These are phyloP conservation scores for Trichodelitschia bisporula DNA, from an alignment of 495 filamentous ascomycete species.

Conservation along the genomic window DNA sequence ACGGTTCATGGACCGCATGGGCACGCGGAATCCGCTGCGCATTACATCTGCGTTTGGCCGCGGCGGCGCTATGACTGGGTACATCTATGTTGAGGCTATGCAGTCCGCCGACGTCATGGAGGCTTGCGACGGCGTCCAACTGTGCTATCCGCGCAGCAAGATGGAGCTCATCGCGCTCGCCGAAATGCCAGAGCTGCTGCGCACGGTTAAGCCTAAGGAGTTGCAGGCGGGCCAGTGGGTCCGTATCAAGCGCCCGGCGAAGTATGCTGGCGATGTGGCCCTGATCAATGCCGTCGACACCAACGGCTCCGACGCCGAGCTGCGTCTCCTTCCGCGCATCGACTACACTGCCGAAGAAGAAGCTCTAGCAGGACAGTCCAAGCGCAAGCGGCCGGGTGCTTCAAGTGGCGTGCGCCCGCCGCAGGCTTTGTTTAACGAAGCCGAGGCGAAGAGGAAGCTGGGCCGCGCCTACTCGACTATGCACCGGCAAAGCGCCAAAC, in stretches of 20 bases:
- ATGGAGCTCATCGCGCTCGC: slow-evolving; percentile 77
- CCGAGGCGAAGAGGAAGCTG: slow-evolving; percentile 76
- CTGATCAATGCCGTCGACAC: slow-evolving; percentile 84
- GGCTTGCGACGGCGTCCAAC: slow-evolving; percentile 56
- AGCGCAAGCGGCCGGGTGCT: slow-evolving; percentile 48
- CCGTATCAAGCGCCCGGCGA: slow-evolving; percentile 57
- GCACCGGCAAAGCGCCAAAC: slow-evolving; percentile 32
- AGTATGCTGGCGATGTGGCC: slow-evolving; percentile 74
- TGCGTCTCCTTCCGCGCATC: slow-evolving; percentile 68
- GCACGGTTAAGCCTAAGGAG: slow-evolving; percentile 64
- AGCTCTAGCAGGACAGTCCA: slow-evolving; percentile 24
- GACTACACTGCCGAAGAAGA: slow-evolving; percentile 85
- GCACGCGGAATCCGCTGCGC: slow-evolving; percentile 48
- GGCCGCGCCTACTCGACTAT: slow-evolving; percentile 38
- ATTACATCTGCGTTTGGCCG: slow-evolving; percentile 83
- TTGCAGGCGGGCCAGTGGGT: slow-evolving; percentile 79
- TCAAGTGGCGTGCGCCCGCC: slow-evolving; percentile 39
- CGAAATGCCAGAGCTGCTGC: slow-evolving; percentile 91
- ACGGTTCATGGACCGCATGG: slow-evolving; percentile 51
- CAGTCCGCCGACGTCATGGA: slow-evolving; percentile 63
- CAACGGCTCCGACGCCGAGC: slow-evolving; percentile 69
- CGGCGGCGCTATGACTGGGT: slow-evolving; percentile 60
- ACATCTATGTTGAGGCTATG: slow-evolving; percentile 82
- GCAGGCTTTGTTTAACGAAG: slow-evolving; percentile 77
- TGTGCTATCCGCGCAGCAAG: slow-evolving; percentile 65